Evolutionary conservation across 2,329 filamentous ascomycete genomes (phyloP), one percentile per base, ranked within the genome.

Genomic region (Aschersonia sp.): DNA sequence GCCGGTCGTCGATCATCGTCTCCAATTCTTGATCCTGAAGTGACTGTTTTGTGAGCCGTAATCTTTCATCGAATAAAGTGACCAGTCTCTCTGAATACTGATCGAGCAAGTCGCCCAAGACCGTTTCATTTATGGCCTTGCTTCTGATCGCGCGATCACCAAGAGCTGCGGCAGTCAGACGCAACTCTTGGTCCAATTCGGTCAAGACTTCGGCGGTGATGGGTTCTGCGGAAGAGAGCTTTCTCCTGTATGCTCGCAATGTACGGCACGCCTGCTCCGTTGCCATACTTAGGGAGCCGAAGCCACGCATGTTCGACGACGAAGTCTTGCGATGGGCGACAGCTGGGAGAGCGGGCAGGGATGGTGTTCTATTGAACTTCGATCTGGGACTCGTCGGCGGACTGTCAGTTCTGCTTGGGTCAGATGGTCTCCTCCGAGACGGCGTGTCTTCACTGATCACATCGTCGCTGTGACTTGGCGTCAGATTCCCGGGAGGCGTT

Each of bases 51-150:
- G 59, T 70, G 35, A 79, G 62, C 44, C 72, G 66, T 45, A 87
- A 70, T 60, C 83, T 84, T 61, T 87, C 80, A 53, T 88, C 83
- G 43, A 89, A 70, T 62, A 87, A 71, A 43, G 71, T 77, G 5
- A 87, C 77, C 44, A 89, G 66, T 50, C 79, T 73, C 56, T 87
- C 82, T 2, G 82, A 85, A 56, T 87, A 87, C 62, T 86, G 78
- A 54, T 87, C 84, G 6, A 89, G 66, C 43, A 88, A 64, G 45
- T 79, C 81, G 41, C 71, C 76, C 35, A 84, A 64, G 45, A 76
- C 67, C 14, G 71, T 73, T 56, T 81, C 78, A 52, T 72, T 76
- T 59, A 79, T 69, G 1, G 69, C 65, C 58, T 71, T 67, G 59
- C 68, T 75, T 52, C 75, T 66, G 49, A 71, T 74, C 5, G 70